Conservation (phyloP, 306 rosid species). For the Vicia sativa region DNA sequence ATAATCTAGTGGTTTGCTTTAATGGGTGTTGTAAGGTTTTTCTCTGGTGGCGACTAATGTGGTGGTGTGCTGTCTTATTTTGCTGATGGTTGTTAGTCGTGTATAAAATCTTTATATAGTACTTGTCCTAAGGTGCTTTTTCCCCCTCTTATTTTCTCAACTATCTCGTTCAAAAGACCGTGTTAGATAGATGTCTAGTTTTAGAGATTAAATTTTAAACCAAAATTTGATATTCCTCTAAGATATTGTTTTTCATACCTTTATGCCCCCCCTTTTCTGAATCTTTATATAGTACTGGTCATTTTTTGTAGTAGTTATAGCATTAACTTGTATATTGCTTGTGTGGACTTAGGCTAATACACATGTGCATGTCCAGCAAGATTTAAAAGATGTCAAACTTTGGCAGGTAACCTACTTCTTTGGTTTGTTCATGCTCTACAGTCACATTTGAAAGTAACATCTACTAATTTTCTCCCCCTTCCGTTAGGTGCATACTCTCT, state of each 20-base stretch:
- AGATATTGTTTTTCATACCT: constrained; percentile 5
- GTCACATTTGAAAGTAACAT: constrained; percentile 1
- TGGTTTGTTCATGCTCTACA: constrained; percentile 13
- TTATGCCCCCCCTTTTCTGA: not conserved
- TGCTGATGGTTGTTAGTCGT: constrained; percentile 21
- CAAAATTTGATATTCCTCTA: constrained; percentile 13
- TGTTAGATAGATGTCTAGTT: constrained; percentile 13
- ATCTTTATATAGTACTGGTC: too few species aligned
- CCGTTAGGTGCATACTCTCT: constrained; percentile 86
- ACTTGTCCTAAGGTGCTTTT: not conserved
- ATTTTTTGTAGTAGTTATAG: constrained; percentile 2
- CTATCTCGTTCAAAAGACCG: constrained; percentile 3
- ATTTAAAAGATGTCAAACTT: constrained; percentile 88
- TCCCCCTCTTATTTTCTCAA: constrained; percentile 5
- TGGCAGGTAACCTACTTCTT: constrained; percentile 78
- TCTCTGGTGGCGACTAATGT: constrained; percentile 1
- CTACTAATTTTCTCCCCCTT: constrained; percentile 34
- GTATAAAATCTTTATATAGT: constrained; percentile 10
- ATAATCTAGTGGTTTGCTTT: not conserved
- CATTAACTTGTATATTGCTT: constrained; percentile 21
- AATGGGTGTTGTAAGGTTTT: constrained; percentile 18
- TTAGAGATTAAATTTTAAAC: not conserved
- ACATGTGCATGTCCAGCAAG: constrained; percentile 81
- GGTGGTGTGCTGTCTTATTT: constrained; percentile 12
- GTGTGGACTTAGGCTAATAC: constrained; percentile 80